phyloP scores from a whole-genome alignment of 108 stramenopile species.

The Cylindrotheca fusiformis region DNA sequence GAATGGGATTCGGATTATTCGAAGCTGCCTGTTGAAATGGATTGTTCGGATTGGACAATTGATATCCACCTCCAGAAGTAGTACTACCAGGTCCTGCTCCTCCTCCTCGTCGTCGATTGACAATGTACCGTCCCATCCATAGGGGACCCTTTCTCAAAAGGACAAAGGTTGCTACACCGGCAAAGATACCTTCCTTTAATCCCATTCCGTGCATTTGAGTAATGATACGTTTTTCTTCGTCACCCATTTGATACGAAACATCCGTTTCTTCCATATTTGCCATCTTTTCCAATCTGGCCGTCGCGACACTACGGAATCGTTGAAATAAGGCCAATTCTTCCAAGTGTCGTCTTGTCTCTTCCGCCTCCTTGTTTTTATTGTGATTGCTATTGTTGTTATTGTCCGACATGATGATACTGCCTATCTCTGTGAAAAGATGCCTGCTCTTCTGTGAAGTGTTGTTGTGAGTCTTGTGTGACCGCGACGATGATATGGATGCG shows the following conservation, averaged over 20 bases:
- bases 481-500: no score
- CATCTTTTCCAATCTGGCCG: constrained; percentile 17
- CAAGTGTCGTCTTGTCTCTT: neutral
- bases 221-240: constrained; percentile 25
- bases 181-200: constrained; percentile 33
- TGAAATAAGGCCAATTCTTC: constrained; percentile 21
- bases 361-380: neutral
- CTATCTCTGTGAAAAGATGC: no score
- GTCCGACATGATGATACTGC: constrained; percentile 1
- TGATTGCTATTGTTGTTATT: constrained; percentile 12
- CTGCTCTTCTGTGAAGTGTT: no score
- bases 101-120: constrained; percentile 5
- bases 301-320: constrained; percentile 29
- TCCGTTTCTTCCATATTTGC: constrained; percentile 15
- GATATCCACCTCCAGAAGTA: neutral
- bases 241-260: constrained; percentile 17
- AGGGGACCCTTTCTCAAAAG: constrained; percentile 32
- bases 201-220: constrained; percentile 28
- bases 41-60: constrained; percentile 1
- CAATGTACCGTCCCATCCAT: constrained; percentile 23
- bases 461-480: no score
- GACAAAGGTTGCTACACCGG: constrained; percentile 25
- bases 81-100: neutral
- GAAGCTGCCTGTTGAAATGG: no score
- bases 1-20: constrained; percentile 12